Evolutionary conservation across 306 rosid genomes (phyloP).

Genomic region (Corylus americana): DNA sequence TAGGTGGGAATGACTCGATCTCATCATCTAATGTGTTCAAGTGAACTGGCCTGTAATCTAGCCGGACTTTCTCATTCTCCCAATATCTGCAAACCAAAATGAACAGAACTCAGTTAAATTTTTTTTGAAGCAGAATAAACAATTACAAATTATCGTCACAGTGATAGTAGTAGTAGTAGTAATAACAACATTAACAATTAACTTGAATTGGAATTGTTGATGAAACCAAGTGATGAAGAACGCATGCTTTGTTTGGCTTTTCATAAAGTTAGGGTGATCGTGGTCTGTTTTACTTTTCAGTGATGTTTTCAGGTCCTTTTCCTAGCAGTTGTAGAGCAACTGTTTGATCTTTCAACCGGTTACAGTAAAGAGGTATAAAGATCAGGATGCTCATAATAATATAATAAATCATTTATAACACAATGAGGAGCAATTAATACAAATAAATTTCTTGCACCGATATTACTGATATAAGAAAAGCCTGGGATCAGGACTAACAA

Average conservation of each 20-base stretch:
- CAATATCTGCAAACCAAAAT: conserved; percentile 62
- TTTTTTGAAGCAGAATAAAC: not conserved
- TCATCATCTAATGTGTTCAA: conserved; percentile 87
- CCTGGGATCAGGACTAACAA: not conserved
- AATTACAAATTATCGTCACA: not conserved
- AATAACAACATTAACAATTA: not conserved
- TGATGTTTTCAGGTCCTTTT: not conserved
- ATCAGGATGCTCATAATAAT: not conserved
- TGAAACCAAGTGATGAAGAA: not conserved
- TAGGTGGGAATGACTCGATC: conserved; percentile 87
- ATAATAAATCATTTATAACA: not conserved
- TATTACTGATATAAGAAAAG: not conserved
- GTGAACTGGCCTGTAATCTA: conserved; percentile 94
- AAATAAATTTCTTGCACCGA: not conserved
- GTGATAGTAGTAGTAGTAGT: not conserved
- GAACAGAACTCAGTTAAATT: conserved; percentile 20
- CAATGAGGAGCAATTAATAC: not conserved
- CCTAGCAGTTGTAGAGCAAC: not conserved
- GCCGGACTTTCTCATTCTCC: conserved; percentile 78
- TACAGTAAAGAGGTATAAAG: not conserved
- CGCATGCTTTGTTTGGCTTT: too few species aligned
- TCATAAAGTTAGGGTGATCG: not conserved
- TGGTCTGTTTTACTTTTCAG: not conserved
- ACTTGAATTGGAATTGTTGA: not conserved
- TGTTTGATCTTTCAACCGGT: not conserved